These are phyloP conservation scores for Bjerkandera adusta DNA, from an alignment of 1,284 basidiomycete genomes.

Conservation along the genomic window DNA sequence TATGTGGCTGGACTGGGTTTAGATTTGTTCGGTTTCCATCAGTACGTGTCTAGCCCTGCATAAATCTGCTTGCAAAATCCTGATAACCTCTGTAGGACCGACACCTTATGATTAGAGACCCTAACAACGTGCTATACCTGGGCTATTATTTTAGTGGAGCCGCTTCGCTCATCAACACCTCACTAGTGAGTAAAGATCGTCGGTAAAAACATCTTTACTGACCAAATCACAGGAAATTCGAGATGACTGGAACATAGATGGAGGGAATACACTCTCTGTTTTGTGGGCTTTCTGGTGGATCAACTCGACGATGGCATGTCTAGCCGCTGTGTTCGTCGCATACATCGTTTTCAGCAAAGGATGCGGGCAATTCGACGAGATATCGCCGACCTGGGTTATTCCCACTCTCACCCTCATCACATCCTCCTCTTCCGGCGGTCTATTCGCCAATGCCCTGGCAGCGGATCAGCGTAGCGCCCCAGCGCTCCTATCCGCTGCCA, in stretches of 20 bases:
- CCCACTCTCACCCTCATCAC: slow-evolving; percentile 59
- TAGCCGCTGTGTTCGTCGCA: slow-evolving; percentile 48
- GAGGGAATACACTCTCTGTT: no score
- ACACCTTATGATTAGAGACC: slow-evolving; percentile 36
- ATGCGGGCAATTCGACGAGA: slow-evolving; percentile 38
- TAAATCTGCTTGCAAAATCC: neutral
- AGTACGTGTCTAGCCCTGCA: slow-evolving; percentile 6
- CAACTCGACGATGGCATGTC: slow-evolving; percentile 39
- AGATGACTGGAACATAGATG: no score
- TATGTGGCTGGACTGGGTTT: slow-evolving; percentile 34
- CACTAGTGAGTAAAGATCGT: slow-evolving; percentile 10
- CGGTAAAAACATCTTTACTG: neutral
- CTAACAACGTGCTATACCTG: slow-evolving; percentile 52
- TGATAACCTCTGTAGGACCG: slow-evolving; percentile 8
- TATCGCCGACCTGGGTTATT: slow-evolving; percentile 49
- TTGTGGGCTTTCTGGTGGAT: slow-evolving; percentile 64
- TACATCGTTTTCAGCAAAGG: slow-evolving; percentile 46
- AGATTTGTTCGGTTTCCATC: slow-evolving; percentile 47
- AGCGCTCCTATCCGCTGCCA: slow-evolving; percentile 42
- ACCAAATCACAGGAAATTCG: no score
- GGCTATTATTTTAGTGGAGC: slow-evolving; percentile 57
- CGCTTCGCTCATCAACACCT: slow-evolving; percentile 40
- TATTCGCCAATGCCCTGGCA: slow-evolving; percentile 43
- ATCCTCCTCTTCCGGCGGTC: slow-evolving; percentile 48
- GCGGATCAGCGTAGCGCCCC: slow-evolving; percentile 31